Conservation (phyloP, 2,329 filamentous ascomycete genomes). For the Aspergillus arachidicola region DNA sequence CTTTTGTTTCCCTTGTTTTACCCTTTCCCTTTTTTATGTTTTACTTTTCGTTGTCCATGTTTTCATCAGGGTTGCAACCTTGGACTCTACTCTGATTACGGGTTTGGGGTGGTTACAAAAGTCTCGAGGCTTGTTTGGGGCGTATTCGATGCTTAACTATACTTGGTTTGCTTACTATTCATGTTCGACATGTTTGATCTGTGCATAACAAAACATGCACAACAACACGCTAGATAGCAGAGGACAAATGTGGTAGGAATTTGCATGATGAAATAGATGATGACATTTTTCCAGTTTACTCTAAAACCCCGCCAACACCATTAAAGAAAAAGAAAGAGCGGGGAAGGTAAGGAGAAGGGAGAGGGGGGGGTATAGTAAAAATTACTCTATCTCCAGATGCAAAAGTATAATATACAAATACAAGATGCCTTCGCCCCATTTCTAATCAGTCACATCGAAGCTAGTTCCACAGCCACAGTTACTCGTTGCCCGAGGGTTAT, state of each 20-base stretch:
- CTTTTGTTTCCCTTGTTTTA: conserved; percentile 14
- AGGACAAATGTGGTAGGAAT: conserved; percentile 17
- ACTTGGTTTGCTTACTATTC: conserved; percentile 18
- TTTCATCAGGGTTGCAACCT: conserved; percentile 14
- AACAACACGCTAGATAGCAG: conserved; percentile 12
- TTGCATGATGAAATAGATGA: conserved; percentile 25
- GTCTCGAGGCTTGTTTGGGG: conserved; percentile 22
- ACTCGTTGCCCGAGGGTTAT: conserved; percentile 88
- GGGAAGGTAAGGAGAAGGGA: conserved; percentile 3
- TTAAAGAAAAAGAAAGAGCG: neutral
- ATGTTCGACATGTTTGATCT: conserved; percentile 16
- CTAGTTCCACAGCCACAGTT: conserved; percentile 97
- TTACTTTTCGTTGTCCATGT: conserved; percentile 18
- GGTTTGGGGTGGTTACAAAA: conserved; percentile 25
- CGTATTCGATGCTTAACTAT: conserved; percentile 21
- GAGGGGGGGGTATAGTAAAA: conserved; percentile 31
- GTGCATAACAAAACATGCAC: conserved; percentile 13
- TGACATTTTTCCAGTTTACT: conserved; percentile 13
- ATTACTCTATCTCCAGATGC: conserved; percentile 23
- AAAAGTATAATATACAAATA: conserved; percentile 22
- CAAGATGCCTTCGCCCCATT: neutral
- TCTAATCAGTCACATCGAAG: conserved; percentile 80
- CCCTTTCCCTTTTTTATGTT: conserved; percentile 9
- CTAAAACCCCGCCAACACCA: neutral
- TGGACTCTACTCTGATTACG: conserved; percentile 12